Evolutionary conservation across 768 basidiomycete species (phyloP).

Genomic region (Termitomyces heimii): DNA sequence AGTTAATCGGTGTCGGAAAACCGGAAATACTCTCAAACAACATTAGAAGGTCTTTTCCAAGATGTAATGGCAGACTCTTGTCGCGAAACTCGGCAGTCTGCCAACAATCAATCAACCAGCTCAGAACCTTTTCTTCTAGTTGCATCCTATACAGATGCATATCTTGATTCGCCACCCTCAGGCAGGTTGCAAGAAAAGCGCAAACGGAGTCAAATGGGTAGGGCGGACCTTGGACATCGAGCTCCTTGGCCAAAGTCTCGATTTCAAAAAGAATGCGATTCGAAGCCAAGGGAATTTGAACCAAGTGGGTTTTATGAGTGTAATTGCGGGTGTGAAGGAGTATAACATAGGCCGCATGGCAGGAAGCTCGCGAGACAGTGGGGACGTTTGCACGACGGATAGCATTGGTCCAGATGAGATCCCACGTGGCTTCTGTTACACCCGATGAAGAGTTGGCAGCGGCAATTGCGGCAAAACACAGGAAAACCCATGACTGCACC

Average conservation of each 20-base stretch:
- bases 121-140: constrained; percentile 80
- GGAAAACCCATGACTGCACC: constrained; percentile 81
- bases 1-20: constrained; percentile 36
- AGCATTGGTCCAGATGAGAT: constrained; percentile 76
- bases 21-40: constrained; percentile 65
- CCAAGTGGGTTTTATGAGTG: constrained; percentile 13
- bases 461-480: constrained; percentile 74
- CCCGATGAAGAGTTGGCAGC: constrained; percentile 23
- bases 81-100: constrained; percentile 28
- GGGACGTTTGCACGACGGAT: constrained; percentile 68
- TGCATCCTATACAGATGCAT: constrained; percentile 78
- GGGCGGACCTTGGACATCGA: constrained; percentile 87
- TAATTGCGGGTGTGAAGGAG: constrained; percentile 30
- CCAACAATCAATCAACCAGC: constrained; percentile 80
- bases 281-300: constrained; percentile 36
- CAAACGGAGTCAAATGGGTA: constrained; percentile 90
- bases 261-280: constrained; percentile 66
- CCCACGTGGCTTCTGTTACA: constrained; percentile 45
- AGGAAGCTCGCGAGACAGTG: constrained; percentile 72
- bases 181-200: constrained; percentile 63
- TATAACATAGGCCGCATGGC: constrained; percentile 58
- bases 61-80: constrained; percentile 43
- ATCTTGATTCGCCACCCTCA: constrained; percentile 74
- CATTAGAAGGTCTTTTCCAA: constrained; percentile 52
- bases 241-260: constrained; percentile 71